Evolutionary conservation across 2,329 filamentous ascomycete species (phyloP), one percentile per base, ranked within the genome.

Genomic region (Sporothrix brunneoviolacea): DNA sequence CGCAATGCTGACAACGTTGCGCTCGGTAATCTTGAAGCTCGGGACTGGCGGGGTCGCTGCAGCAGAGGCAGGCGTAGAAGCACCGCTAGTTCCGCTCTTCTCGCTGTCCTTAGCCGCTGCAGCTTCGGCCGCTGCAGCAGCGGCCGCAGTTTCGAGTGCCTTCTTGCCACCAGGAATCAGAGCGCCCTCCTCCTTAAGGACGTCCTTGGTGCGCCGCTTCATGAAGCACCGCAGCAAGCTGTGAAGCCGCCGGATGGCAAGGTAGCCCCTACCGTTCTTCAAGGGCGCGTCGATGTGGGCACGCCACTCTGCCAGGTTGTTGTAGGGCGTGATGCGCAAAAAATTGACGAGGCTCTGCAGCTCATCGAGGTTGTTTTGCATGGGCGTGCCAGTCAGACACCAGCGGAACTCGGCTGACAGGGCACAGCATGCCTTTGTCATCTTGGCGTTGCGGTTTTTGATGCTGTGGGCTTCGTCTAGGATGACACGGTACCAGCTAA

Each of bases 281-380:
- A 98, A 81, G 0, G 93, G 93, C 39, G 78, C 73, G 48, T 90
- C 91, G 53, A 98, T 98, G 52, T 94, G 84, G 15, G 91, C 86
- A 59, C 91, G 91, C 91, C 93, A 98, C 53, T 86, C 82, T 9
- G 79, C 77, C 18, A 96, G 73, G 50, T 96, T 83, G 61, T 94
- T 84, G 62, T 93, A 97, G 1, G 93, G 93, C 59, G 87, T 86
- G 63, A 98, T 95, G 15, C 88, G 83, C 33, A 98, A 75, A 66
- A 98, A 98, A 55, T 84, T 88, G 65, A 98, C 88, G 48, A 98
- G 71, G 58, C 89, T 95, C 64, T 98, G 93, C 46, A 98, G 72
- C 67, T 98, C 93, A 58, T 98, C 93, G 6, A 98, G 79, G 60
- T 95, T 97, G 69, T 98, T 98, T 64, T 98, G 93, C 84, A 98